Evolutionary conservation across 108 stramenopile genomes (phyloP).

Genomic region (Seminavis robusta): DNA sequence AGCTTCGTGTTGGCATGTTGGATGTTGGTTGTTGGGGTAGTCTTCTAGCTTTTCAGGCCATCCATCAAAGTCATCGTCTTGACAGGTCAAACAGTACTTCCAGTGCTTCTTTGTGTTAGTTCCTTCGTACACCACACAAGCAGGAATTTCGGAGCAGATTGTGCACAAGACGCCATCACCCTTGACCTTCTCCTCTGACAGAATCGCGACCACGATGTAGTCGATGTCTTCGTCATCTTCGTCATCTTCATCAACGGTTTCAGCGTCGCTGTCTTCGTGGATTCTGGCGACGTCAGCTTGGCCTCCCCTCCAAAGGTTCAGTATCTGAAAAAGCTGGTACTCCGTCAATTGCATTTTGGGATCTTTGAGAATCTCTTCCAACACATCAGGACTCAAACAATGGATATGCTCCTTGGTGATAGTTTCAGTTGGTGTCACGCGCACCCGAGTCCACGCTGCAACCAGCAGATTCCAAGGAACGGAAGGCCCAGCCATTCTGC

Average conservation of each 20-base stretch:
- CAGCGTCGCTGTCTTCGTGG: constrained; percentile 7
- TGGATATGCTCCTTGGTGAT: too few species aligned
- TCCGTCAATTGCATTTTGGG: too few species aligned
- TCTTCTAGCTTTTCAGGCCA: too few species aligned
- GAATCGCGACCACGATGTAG: constrained; percentile 39
- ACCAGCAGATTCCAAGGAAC: too few species aligned
- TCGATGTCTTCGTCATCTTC: constrained; percentile 26
- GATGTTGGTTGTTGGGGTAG: constrained; percentile 56
- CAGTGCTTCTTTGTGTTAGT: constrained; percentile 21
- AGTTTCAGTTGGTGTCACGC: too few species aligned
- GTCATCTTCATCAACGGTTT: too few species aligned
- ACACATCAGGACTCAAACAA: too few species aligned
- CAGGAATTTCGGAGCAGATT: constrained; percentile 32
- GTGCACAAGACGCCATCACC: constrained; percentile 11
- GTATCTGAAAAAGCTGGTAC: too few species aligned
- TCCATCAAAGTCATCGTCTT: constrained; percentile 57
- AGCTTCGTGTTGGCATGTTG: constrained; percentile 16
- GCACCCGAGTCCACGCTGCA: too few species aligned
- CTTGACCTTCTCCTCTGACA: constrained; percentile 32
- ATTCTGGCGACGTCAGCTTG: constrained; percentile 5
- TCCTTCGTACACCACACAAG: constrained; percentile 26
- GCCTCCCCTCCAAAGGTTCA: too few species aligned
- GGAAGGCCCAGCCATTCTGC: too few species aligned
- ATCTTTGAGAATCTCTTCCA: too few species aligned
- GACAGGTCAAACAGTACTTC: constrained; percentile 53